phyloP scores from a whole-genome alignment of 257 asterid genomes.

The Solanum etuberosum region DNA sequence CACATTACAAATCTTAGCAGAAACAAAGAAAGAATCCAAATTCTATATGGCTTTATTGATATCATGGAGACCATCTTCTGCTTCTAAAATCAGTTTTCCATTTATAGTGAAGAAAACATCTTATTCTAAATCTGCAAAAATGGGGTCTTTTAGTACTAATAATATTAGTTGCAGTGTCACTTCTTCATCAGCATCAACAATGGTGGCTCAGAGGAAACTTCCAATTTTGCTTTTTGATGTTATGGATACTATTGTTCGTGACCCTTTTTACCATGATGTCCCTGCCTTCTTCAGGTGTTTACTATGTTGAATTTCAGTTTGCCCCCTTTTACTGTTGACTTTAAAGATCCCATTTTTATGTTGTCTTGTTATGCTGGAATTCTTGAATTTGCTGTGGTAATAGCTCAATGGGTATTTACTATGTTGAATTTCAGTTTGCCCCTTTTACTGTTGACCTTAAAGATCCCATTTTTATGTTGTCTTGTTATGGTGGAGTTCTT shows the following conservation, averaged over 20 bases:
- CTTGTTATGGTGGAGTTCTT: not conserved
- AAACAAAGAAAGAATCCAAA: not conserved
- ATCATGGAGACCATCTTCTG: not conserved
- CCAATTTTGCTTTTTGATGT: conserved; percentile 83
- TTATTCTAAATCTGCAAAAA: not conserved
- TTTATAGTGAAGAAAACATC: not conserved
- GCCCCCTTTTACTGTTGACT: not conserved
- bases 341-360: not conserved
- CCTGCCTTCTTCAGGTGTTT: conserved; percentile 58
- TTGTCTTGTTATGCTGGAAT: not conserved
- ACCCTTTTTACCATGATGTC: conserved; percentile 77
- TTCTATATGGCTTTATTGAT: not conserved
- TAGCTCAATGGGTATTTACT: not conserved
- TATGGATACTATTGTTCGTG: conserved; percentile 82
- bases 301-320: not conserved
- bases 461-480: not conserved
- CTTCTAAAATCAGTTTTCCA: not conserved
- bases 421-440: not conserved
- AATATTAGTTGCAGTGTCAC: not conserved
- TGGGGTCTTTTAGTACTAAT: conserved; percentile 7
- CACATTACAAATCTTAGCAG: not conserved
- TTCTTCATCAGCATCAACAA: not conserved
- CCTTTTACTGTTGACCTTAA: not conserved
- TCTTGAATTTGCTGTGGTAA: not conserved
- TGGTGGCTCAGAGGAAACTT: conserved; percentile 26